Conservation (phyloP, 768 basidiomycete genomes). For the Russula brevipes region DNA sequence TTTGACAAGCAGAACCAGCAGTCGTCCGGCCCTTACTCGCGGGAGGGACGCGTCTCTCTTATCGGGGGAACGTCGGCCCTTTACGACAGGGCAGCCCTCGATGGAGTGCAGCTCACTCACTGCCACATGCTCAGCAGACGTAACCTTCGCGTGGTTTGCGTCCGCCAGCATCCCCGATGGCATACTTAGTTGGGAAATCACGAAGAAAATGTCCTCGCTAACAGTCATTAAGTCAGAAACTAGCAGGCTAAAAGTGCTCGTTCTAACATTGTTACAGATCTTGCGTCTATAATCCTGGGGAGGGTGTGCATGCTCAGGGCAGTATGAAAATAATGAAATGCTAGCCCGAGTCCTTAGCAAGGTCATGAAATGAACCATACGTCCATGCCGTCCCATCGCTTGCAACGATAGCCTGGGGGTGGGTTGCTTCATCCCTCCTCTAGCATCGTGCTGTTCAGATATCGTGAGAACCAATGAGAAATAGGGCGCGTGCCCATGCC, state of each 20-base stretch:
- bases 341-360: conserved; percentile 35
- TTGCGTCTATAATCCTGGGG: conserved; percentile 85
- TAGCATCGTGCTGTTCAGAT: background rate
- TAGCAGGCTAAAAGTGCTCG: background rate
- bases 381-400: conserved; percentile 69
- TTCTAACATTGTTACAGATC: conserved; percentile 65
- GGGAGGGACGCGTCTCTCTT: conserved; percentile 46
- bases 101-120: conserved; percentile 81
- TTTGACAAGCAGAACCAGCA: conserved; percentile 99
- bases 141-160: conserved; percentile 81
- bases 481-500: conserved; percentile 45
- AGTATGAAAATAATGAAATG: conserved; percentile 63
- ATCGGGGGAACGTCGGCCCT: conserved; percentile 41
- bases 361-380: conserved; percentile 35
- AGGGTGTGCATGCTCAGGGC: conserved; percentile 69
- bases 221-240: conserved; percentile 7
- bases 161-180: conserved; percentile 77
- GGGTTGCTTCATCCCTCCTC: conserved; percentile 49
- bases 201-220: conserved; percentile 82
- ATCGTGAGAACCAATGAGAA: background rate
- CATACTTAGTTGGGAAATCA: conserved; percentile 79
- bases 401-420: conserved; percentile 71
- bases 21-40: conserved; percentile 82
- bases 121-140: conserved; percentile 87
- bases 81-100: conserved; percentile 77